Base-by-base conservation (phyloP, 768 basidiomycete species). In the Pholiota microspora region DNA sequence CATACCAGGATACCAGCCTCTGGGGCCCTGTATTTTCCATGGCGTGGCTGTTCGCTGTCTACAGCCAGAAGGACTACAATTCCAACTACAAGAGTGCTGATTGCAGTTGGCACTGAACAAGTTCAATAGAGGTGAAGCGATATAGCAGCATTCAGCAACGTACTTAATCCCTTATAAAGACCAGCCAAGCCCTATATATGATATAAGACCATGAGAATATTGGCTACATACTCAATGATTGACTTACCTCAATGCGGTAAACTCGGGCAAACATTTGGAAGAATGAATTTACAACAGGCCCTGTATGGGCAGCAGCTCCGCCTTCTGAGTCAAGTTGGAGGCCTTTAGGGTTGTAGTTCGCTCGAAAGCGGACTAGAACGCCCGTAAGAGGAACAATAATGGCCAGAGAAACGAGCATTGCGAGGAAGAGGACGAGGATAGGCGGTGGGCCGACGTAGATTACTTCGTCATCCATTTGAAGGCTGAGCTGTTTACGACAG, bases 291-390 rank as follows among this genome's bases (percentile, higher is more conserved):
- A 93, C 78, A n/a, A 89, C 79, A 54, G 91, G 92, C 4, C 85
- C 86, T 4, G 88, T 86, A 62, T 90, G 83, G 0, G 89, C 82
- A 67, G 85, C 79, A n/a, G 82, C 86, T 45, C 79, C 84, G 28
- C 87, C 89, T 64, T 91, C 89, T 27, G 78, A 73, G 67, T 92
- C 91, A 35, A 93, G 77, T 49, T 86, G 88, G 35, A 94, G 82
- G 31, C 87, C 89, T 68, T 88, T 89, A 2, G 92, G 92, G 64
- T 89, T 90, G 73, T 89, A 93, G 65, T 93, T 91, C 27, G 88
- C 89, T 69, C 92, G 78, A 66, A 89, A 84, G 45, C 90, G 79
- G 7, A 92, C 85, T 8, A 92, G 75, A 10, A 85, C 76, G 3
- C 89, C 90, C 7, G 82, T 77, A 10, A 90, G 70, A 9, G 84